Conservation (phyloP, 257 asterid genomes). For the Fraxinus anomala region DNA sequence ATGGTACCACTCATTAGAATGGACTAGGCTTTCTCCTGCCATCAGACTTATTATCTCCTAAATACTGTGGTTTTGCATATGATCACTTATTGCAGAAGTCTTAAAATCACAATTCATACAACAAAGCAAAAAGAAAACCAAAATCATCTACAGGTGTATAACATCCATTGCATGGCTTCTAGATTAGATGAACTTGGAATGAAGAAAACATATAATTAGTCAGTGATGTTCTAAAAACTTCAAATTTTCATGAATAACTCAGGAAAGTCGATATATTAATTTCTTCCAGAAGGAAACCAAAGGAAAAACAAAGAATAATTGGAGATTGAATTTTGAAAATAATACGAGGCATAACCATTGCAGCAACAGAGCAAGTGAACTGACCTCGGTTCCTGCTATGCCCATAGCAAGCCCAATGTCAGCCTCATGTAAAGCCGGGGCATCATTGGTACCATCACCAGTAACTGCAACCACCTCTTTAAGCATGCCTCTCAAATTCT, state of each 20-base stretch:
- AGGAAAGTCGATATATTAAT: background rate
- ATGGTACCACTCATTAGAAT: background rate
- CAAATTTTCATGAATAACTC: background rate
- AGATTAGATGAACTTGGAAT: background rate
- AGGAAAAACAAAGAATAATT: background rate
- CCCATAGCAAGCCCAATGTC: conserved; percentile 98
- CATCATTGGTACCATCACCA: conserved; percentile 97
- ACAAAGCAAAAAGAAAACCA: background rate
- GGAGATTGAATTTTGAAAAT: background rate
- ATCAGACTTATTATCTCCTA: background rate
- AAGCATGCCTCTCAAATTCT: conserved; percentile 62
- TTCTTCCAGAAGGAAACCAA: background rate
- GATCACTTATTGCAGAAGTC: background rate
- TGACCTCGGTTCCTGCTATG: conserved; percentile 89
- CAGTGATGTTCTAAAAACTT: background rate
- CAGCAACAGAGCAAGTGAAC: conserved; percentile 17
- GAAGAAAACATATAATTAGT: background rate
- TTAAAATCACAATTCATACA: background rate
- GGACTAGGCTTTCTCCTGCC: background rate
- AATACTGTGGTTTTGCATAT: background rate
- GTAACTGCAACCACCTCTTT: conserved; percentile 95
- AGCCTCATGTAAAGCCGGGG: conserved; percentile 91
- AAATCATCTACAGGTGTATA: background rate
- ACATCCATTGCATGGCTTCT: background rate
- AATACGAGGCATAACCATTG: background rate